These are phyloP conservation scores for Panicum virgatum DNA, from an alignment of 202 grass and related monocot genomes.

Conservation along the genomic window DNA sequence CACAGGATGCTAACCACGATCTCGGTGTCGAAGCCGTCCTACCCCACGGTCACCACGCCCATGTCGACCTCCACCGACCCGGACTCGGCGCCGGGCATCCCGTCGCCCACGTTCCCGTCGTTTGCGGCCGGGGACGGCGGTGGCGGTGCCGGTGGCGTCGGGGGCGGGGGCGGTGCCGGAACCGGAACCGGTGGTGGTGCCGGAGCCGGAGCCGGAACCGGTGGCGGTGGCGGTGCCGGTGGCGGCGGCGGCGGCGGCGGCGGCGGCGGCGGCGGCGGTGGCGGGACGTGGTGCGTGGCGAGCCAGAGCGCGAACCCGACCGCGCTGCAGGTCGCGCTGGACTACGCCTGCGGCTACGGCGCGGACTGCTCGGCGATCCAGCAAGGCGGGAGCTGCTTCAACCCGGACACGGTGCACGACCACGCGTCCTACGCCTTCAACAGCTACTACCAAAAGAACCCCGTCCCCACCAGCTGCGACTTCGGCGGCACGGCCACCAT, in stretches of 20 bases:
- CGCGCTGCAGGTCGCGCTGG: slow-evolving; percentile 86
- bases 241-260: slow-evolving; percentile 3
- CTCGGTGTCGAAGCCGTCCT: slow-evolving; percentile 72
- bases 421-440: slow-evolving; percentile 98
- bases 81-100: slow-evolving; percentile 5
- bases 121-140: slow-evolving; percentile 16
- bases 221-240: neutral
- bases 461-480: slow-evolving; percentile 77
- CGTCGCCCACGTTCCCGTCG: slow-evolving; percentile 35
- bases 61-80: slow-evolving; percentile 22
- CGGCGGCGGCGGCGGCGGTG: neutral
- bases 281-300: slow-evolving; percentile 89
- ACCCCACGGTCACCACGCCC: slow-evolving; percentile 51
- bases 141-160: neutral
- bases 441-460: slow-evolving; percentile 94
- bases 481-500: slow-evolving; percentile 75
- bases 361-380: slow-evolving; percentile 89
- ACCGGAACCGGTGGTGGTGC: slow-evolving; percentile 19
- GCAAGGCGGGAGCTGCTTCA: slow-evolving; percentile 71
- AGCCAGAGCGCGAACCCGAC: slow-evolving; percentile 73
- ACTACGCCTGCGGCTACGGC: slow-evolving; percentile 94
- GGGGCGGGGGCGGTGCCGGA: neutral
- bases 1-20: slow-evolving; percentile 61
- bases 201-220: neutral
- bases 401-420: slow-evolving; percentile 76